Conservation (phyloP, 345 rosid genomes). For the Lepidium aucheri region DNA sequence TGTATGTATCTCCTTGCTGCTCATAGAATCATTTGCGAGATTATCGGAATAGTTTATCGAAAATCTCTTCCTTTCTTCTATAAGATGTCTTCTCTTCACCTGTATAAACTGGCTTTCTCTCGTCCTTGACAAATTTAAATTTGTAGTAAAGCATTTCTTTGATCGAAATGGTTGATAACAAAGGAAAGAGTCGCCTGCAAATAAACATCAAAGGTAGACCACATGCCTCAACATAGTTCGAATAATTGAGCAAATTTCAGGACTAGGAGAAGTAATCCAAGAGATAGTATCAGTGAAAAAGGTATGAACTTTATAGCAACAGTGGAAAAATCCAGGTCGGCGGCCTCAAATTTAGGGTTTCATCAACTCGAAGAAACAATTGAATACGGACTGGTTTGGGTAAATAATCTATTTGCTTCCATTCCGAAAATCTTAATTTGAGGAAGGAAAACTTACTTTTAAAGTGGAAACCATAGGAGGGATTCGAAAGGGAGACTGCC, state of each 20-base stretch:
- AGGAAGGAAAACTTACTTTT: conserved; percentile 9
- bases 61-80: conserved; percentile 21
- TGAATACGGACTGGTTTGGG: not conserved
- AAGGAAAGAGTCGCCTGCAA: conserved; percentile 11
- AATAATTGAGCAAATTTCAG: not conserved
- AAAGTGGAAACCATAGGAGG: not conserved
- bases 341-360: not conserved
- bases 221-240: not conserved
- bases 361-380: not conserved
- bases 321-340: not conserved
- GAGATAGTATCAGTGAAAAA: not conserved
- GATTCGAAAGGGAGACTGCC: conserved; percentile 2
- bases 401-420: not conserved
- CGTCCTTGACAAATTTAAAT: conserved; percentile 20
- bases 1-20: conserved; percentile 28
- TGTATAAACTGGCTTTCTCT: conserved; percentile 18
- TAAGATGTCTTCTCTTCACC: conserved; percentile 20
- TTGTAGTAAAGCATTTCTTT: conserved; percentile 18
- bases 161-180: conserved; percentile 9
- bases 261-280: not conserved
- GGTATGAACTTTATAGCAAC: conserved; percentile 1
- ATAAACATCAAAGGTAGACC: not conserved
- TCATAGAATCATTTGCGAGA: conserved; percentile 28
- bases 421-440: not conserved
- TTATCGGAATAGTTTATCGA: conserved; percentile 39